Evolutionary conservation across 495 filamentous ascomycete genomes (phyloP).

Genomic region (Clavariopsis aquatica): DNA sequence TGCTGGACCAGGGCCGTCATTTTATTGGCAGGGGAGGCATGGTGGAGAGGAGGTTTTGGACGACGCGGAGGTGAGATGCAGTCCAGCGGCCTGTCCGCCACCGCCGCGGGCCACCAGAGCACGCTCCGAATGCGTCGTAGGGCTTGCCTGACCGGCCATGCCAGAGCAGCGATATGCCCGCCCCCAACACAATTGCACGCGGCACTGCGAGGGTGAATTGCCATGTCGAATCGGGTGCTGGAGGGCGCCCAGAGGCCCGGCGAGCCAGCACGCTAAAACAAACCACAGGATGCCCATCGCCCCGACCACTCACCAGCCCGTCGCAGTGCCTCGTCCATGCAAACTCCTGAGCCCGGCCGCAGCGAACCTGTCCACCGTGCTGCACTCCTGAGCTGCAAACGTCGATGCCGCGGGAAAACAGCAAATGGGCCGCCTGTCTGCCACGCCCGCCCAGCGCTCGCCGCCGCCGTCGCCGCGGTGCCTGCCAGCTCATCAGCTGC

Average conservation of each 20-base stretch:
- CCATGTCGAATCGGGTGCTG: not conserved
- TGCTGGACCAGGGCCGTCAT: conserved; percentile 25
- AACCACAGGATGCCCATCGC: not conserved
- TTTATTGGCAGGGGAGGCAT: conserved; percentile 34
- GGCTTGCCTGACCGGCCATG: conserved; percentile 7
- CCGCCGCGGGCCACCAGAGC: conserved; percentile 10
- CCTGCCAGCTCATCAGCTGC: conserved; percentile 36
- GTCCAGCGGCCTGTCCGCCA: conserved; percentile 21
- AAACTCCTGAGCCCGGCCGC: conserved; percentile 16
- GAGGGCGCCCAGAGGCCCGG: not conserved
- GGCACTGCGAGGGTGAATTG: conserved; percentile 11
- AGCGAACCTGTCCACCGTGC: not conserved
- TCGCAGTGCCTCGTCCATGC: not conserved
- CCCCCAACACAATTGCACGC: conserved; percentile 1
- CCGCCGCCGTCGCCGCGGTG: conserved; percentile 8
- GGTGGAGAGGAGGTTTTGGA: conserved; percentile 6
- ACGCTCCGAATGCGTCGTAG: not conserved
- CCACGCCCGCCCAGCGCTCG: conserved; percentile 7
- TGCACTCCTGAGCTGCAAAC: conserved; percentile 33
- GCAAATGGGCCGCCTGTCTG: conserved; percentile 35
- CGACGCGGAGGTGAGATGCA: conserved; percentile 17
- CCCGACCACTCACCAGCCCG: conserved; percentile 6
- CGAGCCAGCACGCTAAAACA: conserved; percentile 13
- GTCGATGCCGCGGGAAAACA: conserved; percentile 29
- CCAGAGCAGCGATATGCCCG: conserved; percentile 27